Evolutionary conservation across 345 rosid species (phyloP).

Genomic region (Triadica sebifera): DNA sequence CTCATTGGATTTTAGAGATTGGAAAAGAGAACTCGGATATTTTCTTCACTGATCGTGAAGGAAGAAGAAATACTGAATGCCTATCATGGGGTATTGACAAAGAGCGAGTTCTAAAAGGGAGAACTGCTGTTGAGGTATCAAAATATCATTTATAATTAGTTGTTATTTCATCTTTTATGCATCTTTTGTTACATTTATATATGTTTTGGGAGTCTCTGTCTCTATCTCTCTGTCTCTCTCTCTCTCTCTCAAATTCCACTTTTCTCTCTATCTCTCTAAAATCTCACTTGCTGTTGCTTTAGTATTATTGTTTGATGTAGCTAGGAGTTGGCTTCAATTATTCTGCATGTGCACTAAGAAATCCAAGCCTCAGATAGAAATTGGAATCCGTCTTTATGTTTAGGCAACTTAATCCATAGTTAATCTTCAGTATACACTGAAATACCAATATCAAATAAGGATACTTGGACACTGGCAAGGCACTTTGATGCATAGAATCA

Average conservation of each 20-base stretch:
- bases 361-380: not conserved
- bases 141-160: not conserved
- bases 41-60: slow-evolving; percentile 87
- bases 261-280: not conserved
- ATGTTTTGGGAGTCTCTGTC: not conserved
- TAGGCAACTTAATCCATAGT: not conserved
- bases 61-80: slow-evolving; percentile 78
- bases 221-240: not conserved
- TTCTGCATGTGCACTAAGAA: not conserved
- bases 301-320: not conserved
- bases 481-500: not conserved
- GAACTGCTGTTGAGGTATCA: slow-evolving; percentile 88
- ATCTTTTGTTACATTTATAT: not conserved
- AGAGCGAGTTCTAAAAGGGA: slow-evolving; percentile 82
- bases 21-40: slow-evolving; percentile 88
- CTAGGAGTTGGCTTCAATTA: not conserved
- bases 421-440: not conserved
- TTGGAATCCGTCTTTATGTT: not conserved
- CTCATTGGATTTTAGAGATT: slow-evolving; percentile 90
- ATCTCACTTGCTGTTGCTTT: not conserved
- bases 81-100: slow-evolving; percentile 87
- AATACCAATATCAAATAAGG: not conserved
- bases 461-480: not conserved
- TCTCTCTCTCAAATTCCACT: too few species aligned
- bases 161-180: not conserved